Percentiles rank a stretch among this genome's conserved stretches.
These are phyloP conservation scores for Turritis glabra DNA, from an alignment of 345 rosid species.

Conservation along the genomic window DNA sequence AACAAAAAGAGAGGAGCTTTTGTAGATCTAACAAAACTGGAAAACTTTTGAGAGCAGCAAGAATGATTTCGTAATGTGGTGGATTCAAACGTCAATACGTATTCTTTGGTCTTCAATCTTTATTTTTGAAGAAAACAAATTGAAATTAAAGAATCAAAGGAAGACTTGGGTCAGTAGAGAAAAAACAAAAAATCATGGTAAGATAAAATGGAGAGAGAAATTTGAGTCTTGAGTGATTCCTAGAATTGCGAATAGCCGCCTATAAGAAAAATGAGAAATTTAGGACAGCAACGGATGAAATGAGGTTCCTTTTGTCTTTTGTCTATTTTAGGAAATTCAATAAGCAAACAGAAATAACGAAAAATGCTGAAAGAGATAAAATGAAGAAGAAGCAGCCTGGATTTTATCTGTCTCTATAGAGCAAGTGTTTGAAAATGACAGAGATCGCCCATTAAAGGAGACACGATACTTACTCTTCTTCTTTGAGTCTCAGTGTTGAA, in stretches of 20 bases:
- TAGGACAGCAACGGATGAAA: constrained; percentile 25
- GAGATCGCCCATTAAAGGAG: constrained; percentile 6
- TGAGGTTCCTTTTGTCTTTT: neutral
- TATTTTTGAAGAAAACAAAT: neutral
- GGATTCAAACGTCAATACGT: neutral
- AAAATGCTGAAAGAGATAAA: neutral
- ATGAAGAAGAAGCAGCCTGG: constrained; percentile 4
- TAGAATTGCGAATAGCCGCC: constrained; percentile 38
- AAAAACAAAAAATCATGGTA: neutral
- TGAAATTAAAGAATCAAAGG: constrained; percentile 17
- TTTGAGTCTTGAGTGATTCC: constrained; percentile 41
- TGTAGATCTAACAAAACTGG: neutral
- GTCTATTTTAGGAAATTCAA: constrained; percentile 25
- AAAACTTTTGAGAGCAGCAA: neutral
- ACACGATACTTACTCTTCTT: neutral
- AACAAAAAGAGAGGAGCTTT: neutral
- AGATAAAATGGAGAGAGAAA: neutral
- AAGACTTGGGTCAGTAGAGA: constrained; percentile 13
- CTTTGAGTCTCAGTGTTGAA: neutral
- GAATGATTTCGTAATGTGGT: neutral
- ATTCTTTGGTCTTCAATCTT: neutral
- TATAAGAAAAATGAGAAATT: neutral
- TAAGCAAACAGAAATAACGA: constrained; percentile 24
- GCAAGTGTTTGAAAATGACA: neutral
- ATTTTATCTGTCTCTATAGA: constrained; percentile 16